phyloP scores from a whole-genome alignment of 2,329 filamentous ascomycete genomes.

The Scytalidium sp. region DNA sequence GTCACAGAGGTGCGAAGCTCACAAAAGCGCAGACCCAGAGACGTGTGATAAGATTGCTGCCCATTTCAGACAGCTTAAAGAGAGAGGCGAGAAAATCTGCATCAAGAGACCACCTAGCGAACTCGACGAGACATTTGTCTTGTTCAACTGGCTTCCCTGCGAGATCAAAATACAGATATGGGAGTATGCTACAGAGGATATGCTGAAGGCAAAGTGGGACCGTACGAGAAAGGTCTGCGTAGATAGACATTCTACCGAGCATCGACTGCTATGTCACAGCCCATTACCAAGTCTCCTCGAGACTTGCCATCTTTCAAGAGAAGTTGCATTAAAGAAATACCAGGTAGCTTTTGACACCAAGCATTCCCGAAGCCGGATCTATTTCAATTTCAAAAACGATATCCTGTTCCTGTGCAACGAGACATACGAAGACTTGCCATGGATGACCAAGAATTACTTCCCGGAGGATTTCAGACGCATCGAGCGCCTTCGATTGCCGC shows the following conservation, averaged over 20 bases:
- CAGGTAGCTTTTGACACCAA: not conserved
- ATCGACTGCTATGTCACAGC: slow-evolving; percentile 39
- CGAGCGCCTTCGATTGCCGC: not conserved
- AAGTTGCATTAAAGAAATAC: slow-evolving; percentile 3
- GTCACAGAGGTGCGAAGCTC: not conserved
- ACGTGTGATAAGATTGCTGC: not conserved
- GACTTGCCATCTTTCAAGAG: slow-evolving; percentile 3
- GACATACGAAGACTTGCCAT: not conserved
- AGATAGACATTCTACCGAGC: not conserved
- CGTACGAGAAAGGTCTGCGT: slow-evolving; percentile 4
- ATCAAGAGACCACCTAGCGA: not conserved
- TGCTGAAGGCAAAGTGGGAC: slow-evolving; percentile 7
- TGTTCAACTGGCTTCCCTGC: slow-evolving; percentile 1
- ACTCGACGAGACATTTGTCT: not conserved
- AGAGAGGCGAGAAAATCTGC: not conserved
- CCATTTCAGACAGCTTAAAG: not conserved
- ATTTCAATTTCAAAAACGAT: not conserved
- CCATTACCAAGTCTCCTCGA: slow-evolving; percentile 6
- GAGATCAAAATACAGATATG: slow-evolving; percentile 7
- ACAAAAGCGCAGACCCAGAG: not conserved
- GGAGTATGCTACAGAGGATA: not conserved
- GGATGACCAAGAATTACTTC: not conserved
- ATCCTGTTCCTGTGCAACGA: not conserved
- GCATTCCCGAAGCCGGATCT: not conserved
- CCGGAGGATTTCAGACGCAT: not conserved